Base-by-base conservation (phyloP, 1,284 basidiomycete genomes). In the Irpex rosettiformis region DNA sequence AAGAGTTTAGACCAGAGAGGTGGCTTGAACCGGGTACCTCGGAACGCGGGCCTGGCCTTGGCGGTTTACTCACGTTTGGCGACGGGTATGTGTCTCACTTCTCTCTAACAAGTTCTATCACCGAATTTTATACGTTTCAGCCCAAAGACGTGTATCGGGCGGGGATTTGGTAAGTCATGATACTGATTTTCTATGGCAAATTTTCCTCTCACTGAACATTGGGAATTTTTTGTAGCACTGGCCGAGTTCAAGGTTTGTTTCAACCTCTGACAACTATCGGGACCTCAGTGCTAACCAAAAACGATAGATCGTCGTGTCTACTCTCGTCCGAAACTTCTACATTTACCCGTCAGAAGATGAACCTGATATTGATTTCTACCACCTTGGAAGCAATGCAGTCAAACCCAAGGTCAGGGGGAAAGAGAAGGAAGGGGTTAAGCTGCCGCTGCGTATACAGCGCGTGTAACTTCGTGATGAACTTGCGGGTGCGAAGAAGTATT, bases 371-470 rank as follows among this genome's bases (percentile, higher is more conserved):
- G 65, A 66, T 37, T 66, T 66, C 30, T 65, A 66, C 53, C 61
- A 63, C 55, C 45, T 66, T 10, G 59, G 63, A 4, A 58, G 63
- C 10, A 66, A 64, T 45, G 62, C 60, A 2, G 59, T 67, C 28
- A 66, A 62, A 51, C 64, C 63, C 6, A 64, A 60, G 61, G 57
- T 67, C 55, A 57, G 64, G 3, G 65, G 66, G 1, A 30, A 52
- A 8, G 60, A 65, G 49, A 28, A 42, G 1, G 65, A 67, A 47
- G 66, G 66, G 13, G 61, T 66, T 6, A 58, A 65, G 54, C 25
- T 67, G 47, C 66, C 64, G 2, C 54, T 67, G 52, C 54, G 48
- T 3, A 55, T 67, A 18, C 18, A 21, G 4, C 55, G 55, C 5
- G 48, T 58, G 11, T 57, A 13, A 18, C 33, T 24, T 16, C 43